Base-by-base conservation (phyloP, 1,284 basidiomycete genomes). In the Fomitopsis pinicola region DNA sequence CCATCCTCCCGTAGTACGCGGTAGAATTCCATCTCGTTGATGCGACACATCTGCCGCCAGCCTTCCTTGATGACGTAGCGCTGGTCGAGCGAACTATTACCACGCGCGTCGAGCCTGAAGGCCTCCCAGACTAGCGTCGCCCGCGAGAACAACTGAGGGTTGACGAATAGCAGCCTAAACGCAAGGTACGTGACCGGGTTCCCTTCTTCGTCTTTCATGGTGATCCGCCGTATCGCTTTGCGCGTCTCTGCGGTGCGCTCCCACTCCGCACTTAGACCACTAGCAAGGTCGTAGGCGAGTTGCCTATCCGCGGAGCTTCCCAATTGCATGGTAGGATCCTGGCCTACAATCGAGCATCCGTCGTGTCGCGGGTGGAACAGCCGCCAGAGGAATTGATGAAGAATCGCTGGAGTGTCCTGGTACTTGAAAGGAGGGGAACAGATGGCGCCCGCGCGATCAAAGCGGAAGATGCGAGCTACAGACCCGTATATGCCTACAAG, bases 401-500 rank as follows among this genome's bases (percentile, higher is more conserved):
- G n/a, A 10, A 45, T 45, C 44, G n/a, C 19, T n/a, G 44, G 44
- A 2, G n/a, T n/a, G 9, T 22, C n/a, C n/a, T 10, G 3, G n/a
- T 53, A 53, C 14, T 15, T 30, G 33, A 60, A 46, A 6, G 50
- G 58, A 1, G 50, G 28, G 0, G 62, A 55, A 12, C 50, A 56
- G 14, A 63, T 38, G 2, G 56, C 56, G 33, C 57, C 59, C 2
- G 59, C 14, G 40, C 42, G 59, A 26, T 63, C 62, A 26, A 62
- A 63, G 22, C 62, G 62, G 14, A 42, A 46, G 38, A 65, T 30
- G 9, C 60, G 64, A 10, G 55, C 40, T 8, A 42, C 57, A 14
- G 55, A 40, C 19, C 59, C 62, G n/a, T 65, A 65, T 38, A 65
- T 42, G 2, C 64, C 64, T 17, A 65, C 55, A n/a, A 62, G 54